phyloP scores from a whole-genome alignment of 2,329 filamentous ascomycete species.

The Penicillium brevicompactum region DNA sequence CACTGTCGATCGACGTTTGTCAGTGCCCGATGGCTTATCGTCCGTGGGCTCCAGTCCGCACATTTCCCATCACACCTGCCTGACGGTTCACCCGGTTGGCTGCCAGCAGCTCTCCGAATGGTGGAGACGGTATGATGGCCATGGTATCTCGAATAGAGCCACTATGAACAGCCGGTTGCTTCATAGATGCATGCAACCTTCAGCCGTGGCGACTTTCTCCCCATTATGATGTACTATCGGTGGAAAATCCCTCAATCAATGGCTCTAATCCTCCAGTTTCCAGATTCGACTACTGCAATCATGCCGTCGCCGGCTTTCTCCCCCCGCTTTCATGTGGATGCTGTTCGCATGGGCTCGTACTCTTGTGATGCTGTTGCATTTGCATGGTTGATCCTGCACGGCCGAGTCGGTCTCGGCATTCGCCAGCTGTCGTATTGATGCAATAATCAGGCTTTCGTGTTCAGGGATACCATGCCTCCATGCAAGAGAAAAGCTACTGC shows the following conservation, averaged over 20 bases:
- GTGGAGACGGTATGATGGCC: conserved; percentile 40
- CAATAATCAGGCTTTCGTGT: conserved; percentile 26
- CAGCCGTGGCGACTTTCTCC: conserved; percentile 40
- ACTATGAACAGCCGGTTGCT: conserved; percentile 37
- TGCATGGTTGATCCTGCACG: conserved; percentile 38
- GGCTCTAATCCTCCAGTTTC: conserved; percentile 24
- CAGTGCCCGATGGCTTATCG: conserved; percentile 37
- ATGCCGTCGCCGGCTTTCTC: conserved; percentile 28
- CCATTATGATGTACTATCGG: conserved; percentile 31
- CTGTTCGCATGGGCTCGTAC: conserved; percentile 32
- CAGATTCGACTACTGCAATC: conserved; percentile 33
- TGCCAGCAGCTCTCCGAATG: conserved; percentile 30
- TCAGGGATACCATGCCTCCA: conserved; percentile 28
- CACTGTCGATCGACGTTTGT: conserved; percentile 35
- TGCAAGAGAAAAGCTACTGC: conserved; percentile 22
- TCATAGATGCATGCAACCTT: conserved; percentile 42
- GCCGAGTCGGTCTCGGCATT: conserved; percentile 28
- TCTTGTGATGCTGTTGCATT: conserved; percentile 28
- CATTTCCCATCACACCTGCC: conserved; percentile 30
- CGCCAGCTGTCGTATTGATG: conserved; percentile 41
- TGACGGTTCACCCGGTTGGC: conserved; percentile 36
- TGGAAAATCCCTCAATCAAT: conserved; percentile 42
- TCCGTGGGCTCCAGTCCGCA: conserved; percentile 33
- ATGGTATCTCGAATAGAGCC: conserved; percentile 34
- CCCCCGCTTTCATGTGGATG: conserved; percentile 34